These are phyloP conservation scores for Barnettozyma vustinii DNA, from an alignment of 805 yeast genomes.

Conservation along the genomic window DNA sequence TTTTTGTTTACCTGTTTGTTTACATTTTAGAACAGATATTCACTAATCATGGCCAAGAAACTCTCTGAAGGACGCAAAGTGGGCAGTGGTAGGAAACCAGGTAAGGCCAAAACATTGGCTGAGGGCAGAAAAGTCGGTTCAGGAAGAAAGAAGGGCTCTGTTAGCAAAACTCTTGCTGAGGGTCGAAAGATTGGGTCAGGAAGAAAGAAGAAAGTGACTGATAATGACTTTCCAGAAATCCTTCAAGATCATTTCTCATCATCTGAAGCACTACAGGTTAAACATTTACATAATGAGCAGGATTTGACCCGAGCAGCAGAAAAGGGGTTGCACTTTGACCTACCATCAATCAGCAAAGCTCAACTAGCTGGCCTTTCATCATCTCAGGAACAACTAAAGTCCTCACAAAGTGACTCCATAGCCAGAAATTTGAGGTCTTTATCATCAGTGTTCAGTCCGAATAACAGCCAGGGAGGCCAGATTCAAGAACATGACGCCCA, in stretches of 20 bases:
- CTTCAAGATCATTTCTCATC: neutral
- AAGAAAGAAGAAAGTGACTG: conserved; percentile 15
- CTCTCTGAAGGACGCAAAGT: conserved; percentile 26
- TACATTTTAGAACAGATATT: neutral
- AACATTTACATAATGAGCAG: neutral
- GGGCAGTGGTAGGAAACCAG: conserved; percentile 27
- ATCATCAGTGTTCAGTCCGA: neutral
- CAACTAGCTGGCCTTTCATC: neutral
- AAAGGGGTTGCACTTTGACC: neutral
- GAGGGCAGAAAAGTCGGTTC: conserved; percentile 26
- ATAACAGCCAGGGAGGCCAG: neutral
- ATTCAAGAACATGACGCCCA: neutral
- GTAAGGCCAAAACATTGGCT: conserved; percentile 24
- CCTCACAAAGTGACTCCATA: neutral
- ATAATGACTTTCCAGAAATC: neutral
- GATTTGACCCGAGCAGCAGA: neutral
- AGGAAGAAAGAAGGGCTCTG: conserved; percentile 25
- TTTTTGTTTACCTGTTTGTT: conserved; percentile 2
- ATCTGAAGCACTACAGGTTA: neutral
- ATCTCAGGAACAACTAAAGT: neutral
- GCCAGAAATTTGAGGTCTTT: neutral
- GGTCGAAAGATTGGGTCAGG: conserved; percentile 26
- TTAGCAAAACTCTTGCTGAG: conserved; percentile 21
- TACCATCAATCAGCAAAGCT: neutral
- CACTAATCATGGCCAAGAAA: conserved; percentile 23